Evolutionary conservation across 1,139 yeast species (phyloP).

Genomic region (Yamadazyma dendronema): DNA sequence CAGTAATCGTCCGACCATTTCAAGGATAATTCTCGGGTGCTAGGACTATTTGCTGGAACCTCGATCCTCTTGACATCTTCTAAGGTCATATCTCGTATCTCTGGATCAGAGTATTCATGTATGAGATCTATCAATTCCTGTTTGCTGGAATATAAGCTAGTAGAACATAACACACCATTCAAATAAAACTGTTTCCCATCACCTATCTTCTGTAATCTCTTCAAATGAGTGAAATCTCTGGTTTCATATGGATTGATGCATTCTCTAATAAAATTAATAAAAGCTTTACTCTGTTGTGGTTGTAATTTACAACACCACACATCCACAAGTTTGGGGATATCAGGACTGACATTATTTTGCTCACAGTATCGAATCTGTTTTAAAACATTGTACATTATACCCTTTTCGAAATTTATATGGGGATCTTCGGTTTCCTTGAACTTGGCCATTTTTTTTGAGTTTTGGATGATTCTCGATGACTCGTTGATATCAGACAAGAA

Average conservation of each 20-base stretch:
- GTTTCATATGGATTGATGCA: constrained; percentile 27
- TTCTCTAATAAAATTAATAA: constrained; percentile 28
- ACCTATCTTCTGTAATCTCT: constrained; percentile 28
- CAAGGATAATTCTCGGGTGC: constrained; percentile 58
- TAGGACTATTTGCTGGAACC: constrained; percentile 40
- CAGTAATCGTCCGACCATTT: constrained; percentile 70
- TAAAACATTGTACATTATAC: constrained; percentile 47
- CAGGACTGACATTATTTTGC: constrained; percentile 20
- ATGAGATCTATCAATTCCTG: constrained; percentile 10
- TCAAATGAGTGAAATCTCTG: constrained; percentile 28
- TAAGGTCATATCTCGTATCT: constrained; percentile 12
- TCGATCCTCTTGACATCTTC: constrained; percentile 14
- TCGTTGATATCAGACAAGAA: constrained; percentile 5
- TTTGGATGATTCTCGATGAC: constrained; percentile 8
- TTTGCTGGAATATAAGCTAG: constrained; percentile 15
- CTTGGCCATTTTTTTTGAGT: constrained; percentile 11
- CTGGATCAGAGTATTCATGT: constrained; percentile 10
- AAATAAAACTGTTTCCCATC: constrained; percentile 14
- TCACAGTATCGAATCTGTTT: constrained; percentile 44
- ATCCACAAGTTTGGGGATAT: constrained; percentile 33
- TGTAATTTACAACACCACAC: constrained; percentile 56
- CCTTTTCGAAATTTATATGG: constrained; percentile 44
- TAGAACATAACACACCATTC: constrained; percentile 30
- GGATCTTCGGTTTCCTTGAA: constrained; percentile 8
- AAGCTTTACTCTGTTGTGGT: constrained; percentile 29